Evolutionary conservation across 1,284 basidiomycete species (phyloP), one percentile per base, ranked within the genome.

Genomic region (Ceratobasidium sp.): DNA sequence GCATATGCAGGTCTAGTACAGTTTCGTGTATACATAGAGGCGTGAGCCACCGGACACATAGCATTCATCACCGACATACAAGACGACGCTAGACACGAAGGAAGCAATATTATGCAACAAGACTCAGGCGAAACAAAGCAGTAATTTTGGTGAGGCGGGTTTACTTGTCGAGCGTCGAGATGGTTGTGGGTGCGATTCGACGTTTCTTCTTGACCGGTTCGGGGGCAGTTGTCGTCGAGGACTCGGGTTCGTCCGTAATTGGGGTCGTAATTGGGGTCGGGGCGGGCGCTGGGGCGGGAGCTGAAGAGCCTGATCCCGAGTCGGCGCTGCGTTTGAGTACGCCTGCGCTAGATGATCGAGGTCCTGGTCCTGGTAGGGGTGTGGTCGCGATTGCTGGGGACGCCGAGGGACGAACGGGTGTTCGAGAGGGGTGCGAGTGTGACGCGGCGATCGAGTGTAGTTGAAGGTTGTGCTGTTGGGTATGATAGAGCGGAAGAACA

Each of bases 401-500:
- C 20, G 54, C 60, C 31, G 62, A 38, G 45, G 71, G 53, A 50
- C 69, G 34, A 57, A 54, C 42, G 60, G 60, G 47, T 34, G 69
- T 45, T 76, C 3, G 83, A 62, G 77, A 31, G 80, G 0, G 84
- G 81, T 7, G 82, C 1, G 86, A 87, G 75, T 94, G 89, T 68
- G 90, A 87, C 73, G 92, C 89, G 8, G 93, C 94, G 70, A 95
- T 93, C 29, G 91, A 89, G 74, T 92, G 90, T 40, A 95, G 81
- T 78, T 95, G 93, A 8, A 94, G 84, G 4, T 90, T 87, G 72
- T 92, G 90, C 75, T 95, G 94, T 76, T 96, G 94, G 0, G 89
- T 94, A 71, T 93, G 89, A 77, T 95, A 86, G 1, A 89, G 86
- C 0, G 91, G 86, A 0, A 98, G 86, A 57, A 97, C 89, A 79